Base-by-base conservation (phyloP, 768 basidiomycete genomes). In the Exidia glandulosa region DNA sequence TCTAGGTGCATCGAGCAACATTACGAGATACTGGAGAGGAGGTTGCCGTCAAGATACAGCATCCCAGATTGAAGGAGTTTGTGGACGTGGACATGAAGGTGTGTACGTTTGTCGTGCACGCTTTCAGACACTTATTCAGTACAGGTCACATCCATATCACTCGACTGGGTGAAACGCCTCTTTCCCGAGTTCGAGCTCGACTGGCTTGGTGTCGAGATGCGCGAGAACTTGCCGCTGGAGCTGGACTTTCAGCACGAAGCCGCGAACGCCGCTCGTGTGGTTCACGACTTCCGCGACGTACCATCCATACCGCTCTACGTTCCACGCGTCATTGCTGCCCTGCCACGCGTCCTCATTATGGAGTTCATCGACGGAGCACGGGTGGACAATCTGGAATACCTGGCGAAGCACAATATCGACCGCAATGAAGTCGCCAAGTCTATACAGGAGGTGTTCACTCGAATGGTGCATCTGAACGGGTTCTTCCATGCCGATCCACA, bases 101-200 rank as follows among this genome's bases (percentile, higher is more conserved):
- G 63, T 23, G 78, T 64, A 33, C 33, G 41, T 59, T 30, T 25
- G 25, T 33, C 12, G n/a, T 36, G n/a, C 12, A 34, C 14, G n/a
- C 31, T 30, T 32, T 13, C 13, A 41, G n/a, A 30, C 13, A n/a
- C 23, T 13, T 31, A 29, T 19, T 27, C n/a, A n/a, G 16, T 50
- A 69, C 64, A 68, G 16, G 74, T 74, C 2, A 71, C 76, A 41
- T 73, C 74, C 50, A 68, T 73, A 57, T 72, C 75, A 5, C 75
- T 79, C 85, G 86, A 86, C 19, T 87, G 90, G 82, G 85, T 99
- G 63, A 94, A 94, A 67, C 82, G 81, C 61, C 84, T 91, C 80
- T 98, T 98, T 71, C 96, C 96, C 1, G 86, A 94, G 58, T 99
- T 98, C 65, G 94, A 97, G 70, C 90, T 95, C 68, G 86, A 85